Evolutionary conservation across 2,329 filamentous ascomycete genomes (phyloP), one percentile per base, ranked within the genome.

Genomic region (Aquanectria penicillioides): DNA sequence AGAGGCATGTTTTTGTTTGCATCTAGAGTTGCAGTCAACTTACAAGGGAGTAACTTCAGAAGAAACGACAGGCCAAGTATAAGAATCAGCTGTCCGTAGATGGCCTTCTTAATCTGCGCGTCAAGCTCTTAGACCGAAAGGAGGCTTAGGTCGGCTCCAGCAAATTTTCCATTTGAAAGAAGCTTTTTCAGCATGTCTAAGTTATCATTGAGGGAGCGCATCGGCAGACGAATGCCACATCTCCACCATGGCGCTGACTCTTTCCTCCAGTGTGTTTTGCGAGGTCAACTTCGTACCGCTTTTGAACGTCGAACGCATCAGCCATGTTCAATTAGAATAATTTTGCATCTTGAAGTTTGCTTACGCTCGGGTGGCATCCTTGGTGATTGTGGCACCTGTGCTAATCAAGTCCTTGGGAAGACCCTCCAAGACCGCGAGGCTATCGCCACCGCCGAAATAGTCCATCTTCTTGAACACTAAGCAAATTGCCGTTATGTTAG

Each of bases 31-130:
- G 46, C n/a, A n/a, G 20, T 34, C 15, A 13, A 18, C 53, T 38
- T 50, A 57, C 44, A 57, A 57, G 3, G 46, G 29, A 11, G 38
- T 38, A 7, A 34, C 18, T 11, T 50, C 38, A 10, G 15, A 28
- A 5, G 20, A 44, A 13, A 34, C 28, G 5, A 44, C 28, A 7
- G 6, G 20, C 47, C 40, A 52, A 13, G 44, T 29, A n/a, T 36
- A 51, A 26, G 47, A 12, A 49, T 59, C 17, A 59, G 47, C 36
- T 59, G 37, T 6, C 28, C 44, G 8, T 49, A 43, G 29, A 49
- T 50, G n/a, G 37, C 43, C 12, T 48, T 40, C 20, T 33, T 34
- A n/a, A 49, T 33, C 12, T 52, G 26, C 17, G 23, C 17, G n/a
- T 51, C 22, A 5, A 57, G 28, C 22, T 57, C 51, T 23, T 52